Evolutionary conservation across 2,329 filamentous ascomycete species (phyloP).

Genomic region (Aspergillus glaucus): DNA sequence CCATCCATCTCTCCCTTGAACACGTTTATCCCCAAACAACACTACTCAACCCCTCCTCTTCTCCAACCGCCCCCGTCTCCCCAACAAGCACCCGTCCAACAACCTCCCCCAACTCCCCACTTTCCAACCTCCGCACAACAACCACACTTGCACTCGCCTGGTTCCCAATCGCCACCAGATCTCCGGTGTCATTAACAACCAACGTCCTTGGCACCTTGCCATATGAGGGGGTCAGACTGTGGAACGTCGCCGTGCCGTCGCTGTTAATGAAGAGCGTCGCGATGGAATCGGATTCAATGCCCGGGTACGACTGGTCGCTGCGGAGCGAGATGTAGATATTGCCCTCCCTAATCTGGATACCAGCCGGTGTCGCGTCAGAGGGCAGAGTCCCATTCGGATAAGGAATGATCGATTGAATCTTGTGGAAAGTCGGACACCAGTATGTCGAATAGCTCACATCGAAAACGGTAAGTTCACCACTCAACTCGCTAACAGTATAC

Average conservation of each 20-base stretch:
- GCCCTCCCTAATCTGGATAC: conserved; percentile 17
- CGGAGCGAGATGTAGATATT: conserved; percentile 29
- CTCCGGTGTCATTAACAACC: conserved; percentile 58
- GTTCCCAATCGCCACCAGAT: conserved; percentile 59
- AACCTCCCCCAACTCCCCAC: conserved; percentile 51
- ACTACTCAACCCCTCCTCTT: conserved; percentile 28
- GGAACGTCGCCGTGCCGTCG: conserved; percentile 53
- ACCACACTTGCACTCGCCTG: conserved; percentile 57
- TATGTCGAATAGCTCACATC: conserved; percentile 21
- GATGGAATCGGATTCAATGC: conserved; percentile 21
- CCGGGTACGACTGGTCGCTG: conserved; percentile 21
- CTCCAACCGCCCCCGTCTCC: conserved; percentile 18
- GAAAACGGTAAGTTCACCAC: conserved; percentile 47
- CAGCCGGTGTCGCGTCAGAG: conserved; percentile 19
- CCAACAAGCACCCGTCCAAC: conserved; percentile 27
- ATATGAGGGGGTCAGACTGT: conserved; percentile 57
- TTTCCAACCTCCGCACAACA: conserved; percentile 52
- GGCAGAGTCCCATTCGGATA: conserved; percentile 22
- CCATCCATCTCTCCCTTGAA: too few species aligned
- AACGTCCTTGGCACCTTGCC: conserved; percentile 63
- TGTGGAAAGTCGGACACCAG: conserved; percentile 22
- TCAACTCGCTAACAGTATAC: conserved; percentile 54
- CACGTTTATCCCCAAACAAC: conserved; percentile 21
- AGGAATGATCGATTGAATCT: conserved; percentile 19
- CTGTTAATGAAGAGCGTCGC: conserved; percentile 38